These are phyloP conservation scores for Vickermania spadyakhi DNA, from an alignment of 208 protist species.

Conservation along the genomic window DNA sequence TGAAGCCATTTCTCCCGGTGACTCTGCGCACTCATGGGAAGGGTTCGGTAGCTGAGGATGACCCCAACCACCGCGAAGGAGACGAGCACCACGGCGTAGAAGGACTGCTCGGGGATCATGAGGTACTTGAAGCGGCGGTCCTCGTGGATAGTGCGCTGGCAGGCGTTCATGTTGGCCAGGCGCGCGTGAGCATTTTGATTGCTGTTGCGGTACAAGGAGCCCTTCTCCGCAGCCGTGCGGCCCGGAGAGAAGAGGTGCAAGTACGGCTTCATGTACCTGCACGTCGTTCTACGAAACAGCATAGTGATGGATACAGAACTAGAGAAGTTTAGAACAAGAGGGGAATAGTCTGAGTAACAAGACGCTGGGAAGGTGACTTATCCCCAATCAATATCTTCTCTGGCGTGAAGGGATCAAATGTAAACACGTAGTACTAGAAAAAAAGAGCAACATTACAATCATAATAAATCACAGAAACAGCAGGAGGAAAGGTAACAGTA, in stretches of 20 bases:
- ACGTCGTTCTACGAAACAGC: constrained; percentile 49
- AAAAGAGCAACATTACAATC: no score
- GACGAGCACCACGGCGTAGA: constrained; percentile 14
- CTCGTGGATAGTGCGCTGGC: constrained; percentile 53
- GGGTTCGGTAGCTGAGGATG: constrained; percentile 20
- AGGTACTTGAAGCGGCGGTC: constrained; percentile 42
- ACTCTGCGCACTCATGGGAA: constrained; percentile 39
- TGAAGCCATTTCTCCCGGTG: constrained; percentile 46
- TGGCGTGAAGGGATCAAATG: no score
- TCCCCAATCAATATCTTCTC: no score
- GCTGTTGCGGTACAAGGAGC: constrained; percentile 83
- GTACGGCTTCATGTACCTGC: constrained; percentile 55
- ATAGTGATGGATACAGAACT: not conserved
- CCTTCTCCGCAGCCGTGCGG: constrained; percentile 65
- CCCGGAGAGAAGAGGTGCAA: constrained; percentile 79
- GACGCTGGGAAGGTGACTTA: no score
- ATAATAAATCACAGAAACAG: no score
- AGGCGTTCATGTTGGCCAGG: constrained; percentile 44
- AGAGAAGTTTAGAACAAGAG: no score
- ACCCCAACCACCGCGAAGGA: constrained; percentile 8
- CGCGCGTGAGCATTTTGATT: constrained; percentile 79
- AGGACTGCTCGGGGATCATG: constrained; percentile 62
- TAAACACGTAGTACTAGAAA: no score
- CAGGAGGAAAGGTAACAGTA: no score
- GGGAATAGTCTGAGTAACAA: no score